Conservation (phyloP, 2,329 filamentous ascomycete genomes). For the Apiospora arundinis region DNA sequence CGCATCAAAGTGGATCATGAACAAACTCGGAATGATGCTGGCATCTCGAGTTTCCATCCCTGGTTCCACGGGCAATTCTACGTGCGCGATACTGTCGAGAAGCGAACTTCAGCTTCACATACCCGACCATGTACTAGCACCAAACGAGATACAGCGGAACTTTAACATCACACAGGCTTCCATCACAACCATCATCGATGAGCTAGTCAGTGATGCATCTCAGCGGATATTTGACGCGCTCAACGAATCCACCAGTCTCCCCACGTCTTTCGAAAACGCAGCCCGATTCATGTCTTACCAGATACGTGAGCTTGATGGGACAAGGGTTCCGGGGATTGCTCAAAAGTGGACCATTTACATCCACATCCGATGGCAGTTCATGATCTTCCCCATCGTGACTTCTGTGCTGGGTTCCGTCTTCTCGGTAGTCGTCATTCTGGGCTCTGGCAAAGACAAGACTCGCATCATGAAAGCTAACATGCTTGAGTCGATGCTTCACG, state of each 20-base stretch:
- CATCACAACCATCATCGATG: background rate
- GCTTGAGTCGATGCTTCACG: background rate
- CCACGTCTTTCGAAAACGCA: conserved; percentile 28
- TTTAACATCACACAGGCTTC: background rate
- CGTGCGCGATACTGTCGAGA: background rate
- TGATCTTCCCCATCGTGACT: background rate
- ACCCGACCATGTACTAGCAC: background rate
- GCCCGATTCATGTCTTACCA: conserved; percentile 28
- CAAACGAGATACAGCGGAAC: background rate
- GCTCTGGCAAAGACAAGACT: background rate
- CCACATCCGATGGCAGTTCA: conserved; percentile 31
- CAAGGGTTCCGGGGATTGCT: conserved; percentile 20
- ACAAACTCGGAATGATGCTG: background rate
- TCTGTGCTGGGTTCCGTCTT: background rate
- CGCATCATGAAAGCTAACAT: background rate
- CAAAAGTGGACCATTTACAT: conserved; percentile 31
- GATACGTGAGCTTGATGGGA: conserved; percentile 28
- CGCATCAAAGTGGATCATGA: background rate
- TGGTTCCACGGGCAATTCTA: no score
- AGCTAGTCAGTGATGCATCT: background rate
- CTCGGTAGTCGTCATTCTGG: background rate
- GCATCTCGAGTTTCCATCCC: background rate
- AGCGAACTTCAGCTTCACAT: background rate
- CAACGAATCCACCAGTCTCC: background rate
- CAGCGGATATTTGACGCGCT: conserved; percentile 16